Percentiles rank a stretch among this genome's conserved stretches.
Evolutionary conservation across 305 asterid genomes (phyloP).

Genomic region (Petunia hybrid): DNA sequence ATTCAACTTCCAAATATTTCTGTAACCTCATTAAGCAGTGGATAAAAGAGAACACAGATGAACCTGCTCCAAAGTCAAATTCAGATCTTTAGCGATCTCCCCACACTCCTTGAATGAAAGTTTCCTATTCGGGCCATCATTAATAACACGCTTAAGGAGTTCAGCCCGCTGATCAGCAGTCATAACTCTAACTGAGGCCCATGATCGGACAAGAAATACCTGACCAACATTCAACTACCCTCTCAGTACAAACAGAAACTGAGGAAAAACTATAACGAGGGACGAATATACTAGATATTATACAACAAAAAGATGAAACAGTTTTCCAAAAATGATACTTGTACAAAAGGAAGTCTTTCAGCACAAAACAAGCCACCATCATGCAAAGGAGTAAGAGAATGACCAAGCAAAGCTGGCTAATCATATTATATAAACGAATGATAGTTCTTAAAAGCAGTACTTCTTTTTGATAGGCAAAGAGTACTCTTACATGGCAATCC

Average conservation of each 20-base stretch:
- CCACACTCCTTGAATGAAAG: conserved; percentile 76
- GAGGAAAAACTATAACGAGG: conserved; percentile 26
- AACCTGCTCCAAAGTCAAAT: conserved; percentile 94
- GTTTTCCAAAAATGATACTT: conserved; percentile 25
- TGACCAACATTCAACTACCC: conserved; percentile 45
- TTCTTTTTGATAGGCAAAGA: background rate
- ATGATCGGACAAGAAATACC: conserved; percentile 76
- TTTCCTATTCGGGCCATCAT: conserved; percentile 61
- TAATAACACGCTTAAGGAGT: conserved; percentile 66
- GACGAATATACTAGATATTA: conserved; percentile 29
- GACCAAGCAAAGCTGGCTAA: conserved; percentile 5
- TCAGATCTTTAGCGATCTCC: conserved; percentile 82
- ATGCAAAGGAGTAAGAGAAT: conserved; percentile 8
- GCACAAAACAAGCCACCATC: conserved; percentile 20
- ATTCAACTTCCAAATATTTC: conserved; percentile 17
- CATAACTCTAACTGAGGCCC: conserved; percentile 79
- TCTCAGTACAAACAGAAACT: conserved; percentile 36
- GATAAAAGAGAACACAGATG: conserved; percentile 44
- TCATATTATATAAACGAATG: conserved; percentile 13
- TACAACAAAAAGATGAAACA: conserved; percentile 23
- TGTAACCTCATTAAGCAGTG: conserved; percentile 16
- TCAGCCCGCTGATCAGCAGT: conserved; percentile 78
- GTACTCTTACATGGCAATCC: background rate
- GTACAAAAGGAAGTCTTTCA: conserved; percentile 14
- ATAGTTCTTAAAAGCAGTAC: conserved; percentile 1